Evolutionary conservation across 2,329 filamentous ascomycete species (phyloP).

Genomic region (Teratosphaeria nubilosa): DNA sequence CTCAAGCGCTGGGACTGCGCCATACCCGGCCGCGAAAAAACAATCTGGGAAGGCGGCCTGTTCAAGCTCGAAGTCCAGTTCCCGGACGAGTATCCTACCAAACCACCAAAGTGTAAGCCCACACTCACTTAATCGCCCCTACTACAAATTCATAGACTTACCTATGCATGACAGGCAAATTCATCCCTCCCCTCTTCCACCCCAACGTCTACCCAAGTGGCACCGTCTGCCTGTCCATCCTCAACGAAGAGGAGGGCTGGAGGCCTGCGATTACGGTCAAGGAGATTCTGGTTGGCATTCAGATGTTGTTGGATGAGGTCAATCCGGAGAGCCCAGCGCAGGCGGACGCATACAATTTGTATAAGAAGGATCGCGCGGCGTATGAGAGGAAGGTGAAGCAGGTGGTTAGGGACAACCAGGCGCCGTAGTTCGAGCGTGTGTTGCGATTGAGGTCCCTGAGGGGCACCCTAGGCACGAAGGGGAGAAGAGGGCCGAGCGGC

Average conservation of each 20-base stretch:
- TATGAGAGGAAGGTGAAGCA: conserved; percentile 84
- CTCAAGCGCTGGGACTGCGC: conserved; percentile 95
- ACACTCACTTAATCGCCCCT: not conserved
- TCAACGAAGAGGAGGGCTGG: conserved; percentile 98
- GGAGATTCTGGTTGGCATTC: conserved; percentile 90
- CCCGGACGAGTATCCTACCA: conserved; percentile 96
- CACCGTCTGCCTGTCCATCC: conserved; percentile 90
- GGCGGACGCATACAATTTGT: conserved; percentile 93
- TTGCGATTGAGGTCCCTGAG: not conserved
- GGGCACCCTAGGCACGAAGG: not conserved
- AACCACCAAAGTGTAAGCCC: conserved; percentile 88
- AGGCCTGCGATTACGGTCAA: conserved; percentile 98
- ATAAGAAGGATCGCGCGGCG: conserved; percentile 76
- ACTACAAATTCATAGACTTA: not conserved
- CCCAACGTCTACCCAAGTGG: conserved; percentile 98
- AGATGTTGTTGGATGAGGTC: conserved; percentile 89
- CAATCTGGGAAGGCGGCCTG: conserved; percentile 92
- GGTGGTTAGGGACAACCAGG: conserved; percentile 81
- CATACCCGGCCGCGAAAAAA: conserved; percentile 91
- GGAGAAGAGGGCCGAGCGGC: not conserved
- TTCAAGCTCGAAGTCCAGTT: conserved; percentile 93
- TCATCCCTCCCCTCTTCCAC: conserved; percentile 89
- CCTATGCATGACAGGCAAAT: conserved; percentile 62
- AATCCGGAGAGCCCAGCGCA: conserved; percentile 96
- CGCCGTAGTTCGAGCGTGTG: conserved; percentile 37